Evolutionary conservation across 2,329 filamentous ascomycete species (phyloP), one percentile per base, ranked within the genome.

Genomic region (Cladosporium sp.): DNA sequence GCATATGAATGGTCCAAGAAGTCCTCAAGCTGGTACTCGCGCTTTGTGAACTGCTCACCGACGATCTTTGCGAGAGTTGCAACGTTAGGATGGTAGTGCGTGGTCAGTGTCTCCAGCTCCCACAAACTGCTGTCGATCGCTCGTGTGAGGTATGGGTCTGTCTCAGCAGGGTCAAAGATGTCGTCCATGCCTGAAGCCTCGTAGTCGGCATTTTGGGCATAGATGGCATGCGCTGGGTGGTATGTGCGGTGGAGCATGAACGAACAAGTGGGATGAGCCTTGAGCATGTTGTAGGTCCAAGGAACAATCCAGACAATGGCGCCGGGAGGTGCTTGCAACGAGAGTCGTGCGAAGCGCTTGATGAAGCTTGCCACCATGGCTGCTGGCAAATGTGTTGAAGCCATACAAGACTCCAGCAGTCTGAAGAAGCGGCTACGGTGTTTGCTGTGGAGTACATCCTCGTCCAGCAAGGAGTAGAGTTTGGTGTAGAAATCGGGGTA

Each of bases 61-160:
- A 99, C 86, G 63, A 99, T 96, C 74, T 92, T 94, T 45, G 92
- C 88, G 65, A 99, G 86, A 2, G 92, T 94, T 0, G 93, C 92
- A 22, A 99, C 91, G 67, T 97, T 99, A 14, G 95, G 94, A 71
- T 99, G 94, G 74, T 96, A 97, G 74, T 99, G 95, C 0, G 86
- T 88, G 73, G 95, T 91, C 59, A 97, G 78, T 60, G 91, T 92
- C 61, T 95, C 89, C 55, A 99, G 82, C 73, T 99, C 94, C 95
- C 94, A 99, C 7, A 99, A 77, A 72, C 88, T 92, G 74, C 91
- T 96, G 59, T 97, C 92, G 60, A 99, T 90, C 17, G 95, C 94
- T 39, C 82, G 75, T 0, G 92, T 97, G 72, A 88, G 81, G 82
- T 92, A 90, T 0, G 94, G 95, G 64, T 99, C 90, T 28, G 78